Percentiles rank a stretch among this genome's conserved stretches.
These are phyloP conservation scores for Teunomyces atbi DNA, from an alignment of 805 yeast genomes.

Conservation along the genomic window DNA sequence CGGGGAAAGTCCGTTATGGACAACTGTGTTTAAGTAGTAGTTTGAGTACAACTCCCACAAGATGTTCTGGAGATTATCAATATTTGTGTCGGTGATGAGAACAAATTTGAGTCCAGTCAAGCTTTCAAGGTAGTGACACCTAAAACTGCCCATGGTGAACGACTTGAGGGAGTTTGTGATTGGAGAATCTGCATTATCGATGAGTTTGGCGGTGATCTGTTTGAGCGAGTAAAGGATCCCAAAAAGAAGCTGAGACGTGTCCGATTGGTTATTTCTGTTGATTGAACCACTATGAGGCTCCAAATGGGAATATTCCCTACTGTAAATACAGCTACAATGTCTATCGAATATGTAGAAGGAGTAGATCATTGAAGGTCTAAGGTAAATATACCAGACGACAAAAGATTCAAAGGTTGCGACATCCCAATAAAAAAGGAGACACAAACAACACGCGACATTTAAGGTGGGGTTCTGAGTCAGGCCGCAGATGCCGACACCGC, in stretches of 20 bases:
- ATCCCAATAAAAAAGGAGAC: not conserved
- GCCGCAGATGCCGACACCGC: too few relatives aligned
- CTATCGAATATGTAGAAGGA: constrained; percentile 90
- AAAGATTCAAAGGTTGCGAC: not conserved
- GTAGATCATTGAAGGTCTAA: constrained; percentile 48
- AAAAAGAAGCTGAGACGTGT: constrained; percentile 76
- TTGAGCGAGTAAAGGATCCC: constrained; percentile 82
- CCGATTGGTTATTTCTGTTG: constrained; percentile 60
- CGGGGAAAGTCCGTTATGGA: constrained; percentile 52
- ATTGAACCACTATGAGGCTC: constrained; percentile 18
- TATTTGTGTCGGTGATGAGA: constrained; percentile 62
- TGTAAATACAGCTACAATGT: constrained; percentile 85
- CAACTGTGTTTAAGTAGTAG: constrained; percentile 59
- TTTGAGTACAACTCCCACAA: constrained; percentile 59
- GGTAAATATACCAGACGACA: not conserved
- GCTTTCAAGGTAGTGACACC: constrained; percentile 79
- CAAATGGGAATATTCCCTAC: constrained; percentile 53
- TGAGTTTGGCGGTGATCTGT: constrained; percentile 62
- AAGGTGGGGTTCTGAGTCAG: not conserved
- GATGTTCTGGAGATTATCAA: constrained; percentile 54
- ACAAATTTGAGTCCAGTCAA: constrained; percentile 77
- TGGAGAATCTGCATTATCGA: constrained; percentile 22
- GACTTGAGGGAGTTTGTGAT: constrained; percentile 42
- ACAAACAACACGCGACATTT: not conserved
- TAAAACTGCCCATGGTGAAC: constrained; percentile 70